Base-by-base conservation (phyloP, 148 eudicot species). In the Amaranthus palmeri region DNA sequence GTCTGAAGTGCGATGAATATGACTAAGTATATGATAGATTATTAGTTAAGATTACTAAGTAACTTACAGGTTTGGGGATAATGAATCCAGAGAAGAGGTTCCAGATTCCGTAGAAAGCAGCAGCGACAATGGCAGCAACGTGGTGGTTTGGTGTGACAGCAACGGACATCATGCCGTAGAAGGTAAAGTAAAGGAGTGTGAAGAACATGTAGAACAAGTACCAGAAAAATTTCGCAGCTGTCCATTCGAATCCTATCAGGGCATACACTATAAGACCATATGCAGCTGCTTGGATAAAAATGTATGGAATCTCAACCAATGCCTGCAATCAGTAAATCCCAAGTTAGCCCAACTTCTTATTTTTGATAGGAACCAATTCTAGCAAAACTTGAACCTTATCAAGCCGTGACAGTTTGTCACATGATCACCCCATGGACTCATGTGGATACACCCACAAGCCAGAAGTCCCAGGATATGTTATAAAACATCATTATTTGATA, bases 201-300 rank as follows among this genome's bases (percentile, higher is more conserved):
- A 85, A 84, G 83, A 82, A 90, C 85, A 82, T 85, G 85, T 86
- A 81, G 64, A 86, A 86, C n/a, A 86, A 4, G 65, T 85, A 88
- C 96, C 88, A 92, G 10, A 86, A 77, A 81, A 87, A 86, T 61
- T 88, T 88, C 6, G 76, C 82, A 4, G 77, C 83, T 1, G 84
- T 78, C 97, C 97, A 92, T n/a, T 92, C 89, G 14, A 87, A 92
- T 18, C 89, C 89, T 6, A 88, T 84, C 97, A 92, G 85, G 0
- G 90, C 75, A 60, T 92, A 92, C 17, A 89, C 90, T 48, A 92
- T 81, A 17, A 85, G 17, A 36, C 86, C 81, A 50, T 92, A 89
- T 5, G 81, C 68, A 42, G 45, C 14, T 43, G 91, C 68, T 72
- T 88, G 91, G 48, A 60, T 54, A 9, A 92, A 75, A 4, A 83